Base-by-base conservation (phyloP, 192 early-diverging fungal genomes). In the Podila epigama region DNA sequence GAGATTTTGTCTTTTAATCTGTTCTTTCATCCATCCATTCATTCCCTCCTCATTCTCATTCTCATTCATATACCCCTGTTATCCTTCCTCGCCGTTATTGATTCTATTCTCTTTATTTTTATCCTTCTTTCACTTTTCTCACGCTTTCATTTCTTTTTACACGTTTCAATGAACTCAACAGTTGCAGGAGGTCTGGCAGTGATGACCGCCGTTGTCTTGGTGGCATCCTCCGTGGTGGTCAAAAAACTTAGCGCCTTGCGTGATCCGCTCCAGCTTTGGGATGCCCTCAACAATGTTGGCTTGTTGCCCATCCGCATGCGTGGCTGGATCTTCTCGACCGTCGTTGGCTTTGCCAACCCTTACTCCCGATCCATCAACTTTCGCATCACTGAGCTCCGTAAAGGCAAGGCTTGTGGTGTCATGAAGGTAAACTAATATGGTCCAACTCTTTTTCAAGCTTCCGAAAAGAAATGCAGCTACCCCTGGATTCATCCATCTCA, bases 361-460 rank as follows among this genome's bases (percentile, higher is more conserved):
- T 88, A 83, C 77, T 68, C 71, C 25, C 57, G 72, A 51, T 81
- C 81, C 1, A 86, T 88, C 60, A 85, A 88, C 71, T 67, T 86
- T 41, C 83, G 87, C 7, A 72, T 88, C 29, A 81, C 85, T 12
- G 85, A 83, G 11, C 60, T 88, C 16, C 79, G 83, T 29, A 83
- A 84, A 63, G 86, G 86, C n/a, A 75, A 79, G 44, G 81, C 83
- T 63, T 81, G 83, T 1, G 86, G 81, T 54, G 70, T 88, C 40
- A 81, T 88, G 83, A 82, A 80, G 77, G 86, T 87, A 75, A 31
- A 50, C n/a, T 20, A 22, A 22, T 4, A 1, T 22, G n/a, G 15
- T 20, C 5, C 20, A 15, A 9, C n/a, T 2, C 15, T n/a, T n/a
- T n/a, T n/a, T n/a, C n/a, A n/a, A n/a, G n/a, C n/a, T n/a, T n/a